Evolutionary conservation across 73 alveolate species (phyloP).

Genomic region (Blepharisma stoltei): DNA sequence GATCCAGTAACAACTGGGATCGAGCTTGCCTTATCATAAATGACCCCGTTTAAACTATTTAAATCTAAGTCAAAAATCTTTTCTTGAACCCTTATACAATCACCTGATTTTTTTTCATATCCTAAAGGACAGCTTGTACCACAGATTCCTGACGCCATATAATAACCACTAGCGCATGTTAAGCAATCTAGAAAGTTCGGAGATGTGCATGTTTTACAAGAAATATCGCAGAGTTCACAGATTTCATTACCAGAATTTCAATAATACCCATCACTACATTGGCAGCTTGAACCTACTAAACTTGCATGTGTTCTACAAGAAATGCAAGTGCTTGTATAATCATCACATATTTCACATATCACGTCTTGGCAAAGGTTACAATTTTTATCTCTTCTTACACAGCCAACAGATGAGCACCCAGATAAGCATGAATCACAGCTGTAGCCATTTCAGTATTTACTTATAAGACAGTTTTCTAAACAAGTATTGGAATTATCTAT

Average conservation of each 20-base stretch:
- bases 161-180: neutral
- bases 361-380: conserved; percentile 22
- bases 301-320: neutral
- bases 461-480: neutral
- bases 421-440: neutral
- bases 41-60: neutral
- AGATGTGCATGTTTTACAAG: conserved; percentile 17
- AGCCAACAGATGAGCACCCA: neutral
- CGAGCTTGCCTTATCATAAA: neutral
- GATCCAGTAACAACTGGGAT: conserved; percentile 18
- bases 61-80: neutral
- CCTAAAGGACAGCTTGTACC: conserved; percentile 13
- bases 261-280: neutral
- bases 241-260: conserved; percentile 4
- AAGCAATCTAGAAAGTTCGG: neutral
- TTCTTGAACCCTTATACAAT: neutral
- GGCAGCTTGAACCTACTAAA: neutral
- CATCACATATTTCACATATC: neutral
- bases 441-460: neutral
- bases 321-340: conserved; percentile 21
- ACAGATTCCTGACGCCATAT: neutral
- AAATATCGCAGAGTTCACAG: neutral
- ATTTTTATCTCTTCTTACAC: conserved; percentile 14
- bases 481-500: neutral
- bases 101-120: neutral